phyloP scores from a whole-genome alignment of 768 basidiomycete genomes.

The Lanmaoa rubissima region DNA sequence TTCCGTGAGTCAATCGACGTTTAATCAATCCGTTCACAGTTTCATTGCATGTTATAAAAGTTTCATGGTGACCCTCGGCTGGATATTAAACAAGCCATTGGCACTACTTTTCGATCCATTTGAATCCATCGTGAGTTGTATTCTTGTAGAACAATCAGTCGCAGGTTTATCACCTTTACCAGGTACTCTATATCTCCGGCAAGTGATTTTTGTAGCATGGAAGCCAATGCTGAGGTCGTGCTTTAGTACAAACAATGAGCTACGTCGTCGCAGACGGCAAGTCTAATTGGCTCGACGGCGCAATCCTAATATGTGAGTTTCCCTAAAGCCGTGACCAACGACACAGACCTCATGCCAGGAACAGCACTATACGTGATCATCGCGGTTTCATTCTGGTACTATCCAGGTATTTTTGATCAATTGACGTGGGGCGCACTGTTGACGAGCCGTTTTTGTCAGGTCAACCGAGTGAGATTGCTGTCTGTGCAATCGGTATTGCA shows the following conservation, averaged over 20 bases:
- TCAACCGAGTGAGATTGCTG: slow-evolving; percentile 21
- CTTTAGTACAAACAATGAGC: slow-evolving; percentile 75
- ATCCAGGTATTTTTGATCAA: slow-evolving; percentile 31
- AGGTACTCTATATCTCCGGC: slow-evolving; percentile 40
- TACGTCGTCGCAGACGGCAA: slow-evolving; percentile 80
- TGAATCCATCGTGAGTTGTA: slow-evolving; percentile 61
- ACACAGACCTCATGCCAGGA: background rate
- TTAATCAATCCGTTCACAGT: background rate
- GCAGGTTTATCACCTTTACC: slow-evolving; percentile 10
- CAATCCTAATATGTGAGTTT: slow-evolving; percentile 62
- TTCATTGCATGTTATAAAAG: slow-evolving; percentile 32
- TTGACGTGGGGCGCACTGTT: background rate
- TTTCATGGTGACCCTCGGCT: slow-evolving; percentile 73
- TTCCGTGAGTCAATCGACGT: slow-evolving; percentile 54
- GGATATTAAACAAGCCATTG: slow-evolving; percentile 78
- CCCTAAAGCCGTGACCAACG: background rate
- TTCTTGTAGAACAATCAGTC: background rate
- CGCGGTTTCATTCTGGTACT: slow-evolving; percentile 68
- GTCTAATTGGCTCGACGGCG: slow-evolving; percentile 83
- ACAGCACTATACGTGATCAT: slow-evolving; percentile 70
- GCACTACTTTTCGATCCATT: slow-evolving; percentile 87
- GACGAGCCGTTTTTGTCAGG: slow-evolving; percentile 15
- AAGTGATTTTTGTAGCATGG: slow-evolving; percentile 35
- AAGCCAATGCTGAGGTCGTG: slow-evolving; percentile 12
- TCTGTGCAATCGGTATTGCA: slow-evolving; percentile 11